Evolutionary conservation across 2,329 filamentous ascomycete species (phyloP).

Genomic region (Dactylellina leptospora): DNA sequence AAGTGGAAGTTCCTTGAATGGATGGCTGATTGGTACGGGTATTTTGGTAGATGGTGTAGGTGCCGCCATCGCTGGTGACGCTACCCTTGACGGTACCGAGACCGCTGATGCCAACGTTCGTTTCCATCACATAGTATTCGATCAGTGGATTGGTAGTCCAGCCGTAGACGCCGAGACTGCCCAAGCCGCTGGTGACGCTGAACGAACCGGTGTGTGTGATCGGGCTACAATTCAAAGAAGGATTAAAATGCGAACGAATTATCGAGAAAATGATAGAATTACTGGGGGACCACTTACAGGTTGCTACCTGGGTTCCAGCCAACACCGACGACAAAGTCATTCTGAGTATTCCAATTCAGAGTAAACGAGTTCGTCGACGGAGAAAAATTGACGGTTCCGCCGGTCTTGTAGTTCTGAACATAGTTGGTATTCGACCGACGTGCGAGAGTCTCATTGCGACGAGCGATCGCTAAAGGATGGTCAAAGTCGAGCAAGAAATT

Average conservation of each 20-base stretch:
- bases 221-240: slow-evolving; percentile 37
- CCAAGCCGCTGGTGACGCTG: slow-evolving; percentile 54
- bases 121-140: slow-evolving; percentile 62
- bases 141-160: slow-evolving; percentile 61
- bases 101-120: slow-evolving; percentile 60
- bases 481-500: slow-evolving; percentile 32
- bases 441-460: slow-evolving; percentile 55
- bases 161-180: slow-evolving; percentile 63
- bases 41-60: slow-evolving; percentile 62
- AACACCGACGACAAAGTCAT: slow-evolving; percentile 65
- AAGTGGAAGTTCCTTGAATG: slow-evolving; percentile 65
- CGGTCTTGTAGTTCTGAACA: slow-evolving; percentile 69
- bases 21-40: slow-evolving; percentile 62
- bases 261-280: neutral
- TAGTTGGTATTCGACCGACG: slow-evolving; percentile 62
- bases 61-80: slow-evolving; percentile 60
- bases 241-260: neutral
- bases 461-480: slow-evolving; percentile 32
- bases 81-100: slow-evolving; percentile 59
- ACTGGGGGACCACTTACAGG: slow-evolving; percentile 56
- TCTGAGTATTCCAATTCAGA: slow-evolving; percentile 63
- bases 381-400: slow-evolving; percentile 66
- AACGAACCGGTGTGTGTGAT: slow-evolving; percentile 60
- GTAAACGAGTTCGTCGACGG: slow-evolving; percentile 67
- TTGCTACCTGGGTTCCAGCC: slow-evolving; percentile 63